Base-by-base conservation (phyloP, 768 basidiomycete species). In the Cubamyces sp. region DNA sequence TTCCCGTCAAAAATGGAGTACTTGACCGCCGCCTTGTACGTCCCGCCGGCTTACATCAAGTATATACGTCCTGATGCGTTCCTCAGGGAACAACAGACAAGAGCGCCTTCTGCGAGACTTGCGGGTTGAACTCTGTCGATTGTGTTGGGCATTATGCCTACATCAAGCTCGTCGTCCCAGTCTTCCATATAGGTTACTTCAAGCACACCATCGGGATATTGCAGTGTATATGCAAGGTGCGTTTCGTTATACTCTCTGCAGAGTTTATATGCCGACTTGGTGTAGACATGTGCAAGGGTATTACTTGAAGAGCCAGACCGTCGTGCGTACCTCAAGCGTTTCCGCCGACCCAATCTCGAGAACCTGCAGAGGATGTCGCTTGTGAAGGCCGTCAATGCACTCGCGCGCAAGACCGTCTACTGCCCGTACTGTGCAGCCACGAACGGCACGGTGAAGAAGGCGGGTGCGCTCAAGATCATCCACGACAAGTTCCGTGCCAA, bases 91-190 rank as follows among this genome's bases (percentile, higher is more conserved):
- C 95, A 4, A 92, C 93, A 42, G 95, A 97, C 73, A 98, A 98
- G 79, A 84, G 81, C 61, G 85, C 90, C 26, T 90, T 88, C 71
- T 99, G 97, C 76, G 92, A 96, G 75, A 99, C 97, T 0, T 99
- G 97, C 70, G 94, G 94, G 8, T 85, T 94, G 64, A 87, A 85
- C 18, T 88, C 93, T 28, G 91, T 94, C 3, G 94, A 97, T 64
- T 99, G 97, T 72, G 96, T 97, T 23, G 97, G 97, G 1, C 97
- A 99, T 75, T 98, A 97, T 73, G 96, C 96, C 5, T 98, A 98
- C 77, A 98, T 99, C 78, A 98, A 97, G 75, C 83, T 99, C 45
- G 87, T 90, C 34, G 87, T 99, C 19, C 97, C 97, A 0, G 96
- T 98, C 19, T 99, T 98, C 74, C 97, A 99, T 73, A 94, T 98